Base-by-base conservation (phyloP, 1,284 basidiomycete species). In the Ceratobasidium sp. region DNA sequence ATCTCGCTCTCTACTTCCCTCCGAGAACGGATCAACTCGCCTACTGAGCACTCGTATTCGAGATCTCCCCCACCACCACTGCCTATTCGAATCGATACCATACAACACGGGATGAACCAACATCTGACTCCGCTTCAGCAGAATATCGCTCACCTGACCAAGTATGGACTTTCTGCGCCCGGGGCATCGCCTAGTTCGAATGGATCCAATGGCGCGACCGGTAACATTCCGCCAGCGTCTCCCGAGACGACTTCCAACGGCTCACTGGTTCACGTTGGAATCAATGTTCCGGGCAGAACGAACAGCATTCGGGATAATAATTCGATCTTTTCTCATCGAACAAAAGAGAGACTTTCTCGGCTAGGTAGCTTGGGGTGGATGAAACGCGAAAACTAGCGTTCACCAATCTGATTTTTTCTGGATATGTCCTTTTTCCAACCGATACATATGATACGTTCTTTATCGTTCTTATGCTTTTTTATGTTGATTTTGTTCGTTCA, bases 161-260 rank as follows among this genome's bases (percentile, higher is more conserved):
- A 92, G 42, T 92, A 95, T 81, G 94, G 93, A 3, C 92, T 95
- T 84, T 92, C 91, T 1, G 91, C 91, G 6, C 93, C 92, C 57
- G 90, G 89, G 12, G 92, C 93, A 48, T 56, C 48, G 52, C 10
- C 38, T 9, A 50, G 42, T 28, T 46, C 65, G 44, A 57, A 62
- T 15, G 71, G 59, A 33, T 64, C 62, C 28, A 74, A 74, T 20
- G 71, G 71, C 33, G 28, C 42, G 46, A 33, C 44, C 20, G 42
- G 59, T 17, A 40, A n/a, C 42, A 28, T 50, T 40, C 59, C 71
- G 1, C 71, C 71, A 1, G 40, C 59, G 9, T 74, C 71, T 5
- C 71, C 71, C 28, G 71, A 74, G 42, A 52, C 71, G 28, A 62
- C 71, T 13, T 74, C 71, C 15, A 74, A 52, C 26, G 76, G 67